phyloP scores from a whole-genome alignment of 2,329 filamentous ascomycete species.

The Apiospora arundinis region DNA sequence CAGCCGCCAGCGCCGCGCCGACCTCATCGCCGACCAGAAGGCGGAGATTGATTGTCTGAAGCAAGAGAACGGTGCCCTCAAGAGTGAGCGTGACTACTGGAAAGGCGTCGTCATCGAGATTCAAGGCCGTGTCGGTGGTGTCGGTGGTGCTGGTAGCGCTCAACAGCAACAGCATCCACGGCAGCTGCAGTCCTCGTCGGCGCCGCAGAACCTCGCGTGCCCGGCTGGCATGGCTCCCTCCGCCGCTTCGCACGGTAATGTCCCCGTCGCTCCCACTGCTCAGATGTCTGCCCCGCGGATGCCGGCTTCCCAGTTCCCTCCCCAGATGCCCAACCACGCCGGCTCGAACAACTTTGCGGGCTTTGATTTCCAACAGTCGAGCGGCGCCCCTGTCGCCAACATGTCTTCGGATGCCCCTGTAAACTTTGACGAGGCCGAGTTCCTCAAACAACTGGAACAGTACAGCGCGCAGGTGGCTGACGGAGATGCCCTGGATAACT shows the following conservation, averaged over 20 bases:
- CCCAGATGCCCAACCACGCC: not conserved
- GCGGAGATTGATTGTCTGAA: not conserved
- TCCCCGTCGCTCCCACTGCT: not conserved
- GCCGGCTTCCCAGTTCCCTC: not conserved
- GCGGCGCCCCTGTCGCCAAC: not conserved
- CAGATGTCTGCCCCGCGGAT: not conserved
- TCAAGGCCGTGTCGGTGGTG: not conserved
- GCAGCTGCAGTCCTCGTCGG: not conserved
- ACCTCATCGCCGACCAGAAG: not conserved
- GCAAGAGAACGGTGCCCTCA: constrained; percentile 5
- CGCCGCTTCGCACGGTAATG: not conserved
- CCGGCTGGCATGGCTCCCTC: not conserved
- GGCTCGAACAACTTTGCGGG: not conserved
- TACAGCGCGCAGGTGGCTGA: not conserved
- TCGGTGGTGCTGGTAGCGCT: not conserved
- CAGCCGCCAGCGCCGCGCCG: constrained; percentile 11
- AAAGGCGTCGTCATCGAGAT: not conserved
- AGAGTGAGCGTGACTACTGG: constrained; percentile 20
- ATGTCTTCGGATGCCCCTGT: not conserved
- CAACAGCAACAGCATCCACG: not conserved
- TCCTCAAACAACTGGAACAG: not conserved
- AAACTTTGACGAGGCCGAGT: not conserved
- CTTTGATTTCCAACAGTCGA: too few species aligned
- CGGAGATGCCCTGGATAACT: not conserved
- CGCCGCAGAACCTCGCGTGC: not conserved